These are phyloP conservation scores for Eleusine indica DNA, from an alignment of 176 grass and related monocot species.

Conservation along the genomic window DNA sequence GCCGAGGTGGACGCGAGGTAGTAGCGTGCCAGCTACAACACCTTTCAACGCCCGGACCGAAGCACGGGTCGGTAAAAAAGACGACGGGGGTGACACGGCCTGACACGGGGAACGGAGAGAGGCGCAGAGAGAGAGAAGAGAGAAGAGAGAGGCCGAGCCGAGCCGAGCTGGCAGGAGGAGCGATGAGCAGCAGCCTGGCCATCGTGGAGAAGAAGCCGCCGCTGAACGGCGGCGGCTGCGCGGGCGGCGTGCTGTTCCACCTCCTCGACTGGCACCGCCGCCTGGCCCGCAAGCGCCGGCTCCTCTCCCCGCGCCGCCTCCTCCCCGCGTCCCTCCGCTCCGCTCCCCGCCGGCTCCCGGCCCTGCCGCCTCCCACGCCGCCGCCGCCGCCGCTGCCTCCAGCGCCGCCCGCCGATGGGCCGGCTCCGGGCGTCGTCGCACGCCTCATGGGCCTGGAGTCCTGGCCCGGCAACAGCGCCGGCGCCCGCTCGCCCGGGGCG, in stretches of 20 bases:
- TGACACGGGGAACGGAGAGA: slow-evolving; percentile 6
- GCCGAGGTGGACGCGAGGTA: slow-evolving; percentile 43
- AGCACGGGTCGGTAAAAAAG: slow-evolving; percentile 43
- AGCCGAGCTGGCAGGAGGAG: slow-evolving; percentile 14
- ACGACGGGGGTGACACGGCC: background rate
- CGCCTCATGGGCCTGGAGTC: slow-evolving; percentile 91
- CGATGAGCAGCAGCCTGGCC: slow-evolving; percentile 76
- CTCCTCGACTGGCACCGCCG: slow-evolving; percentile 88
- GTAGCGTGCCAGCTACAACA: slow-evolving; percentile 60
- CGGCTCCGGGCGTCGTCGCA: slow-evolving; percentile 72
- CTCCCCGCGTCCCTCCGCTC: slow-evolving; percentile 33
- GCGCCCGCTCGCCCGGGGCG: background rate
- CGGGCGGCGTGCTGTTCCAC: slow-evolving; percentile 77
- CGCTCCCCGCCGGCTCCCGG: slow-evolving; percentile 35
- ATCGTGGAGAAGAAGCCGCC: slow-evolving; percentile 75
- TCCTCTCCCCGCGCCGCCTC: slow-evolving; percentile 46
- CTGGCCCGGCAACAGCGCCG: slow-evolving; percentile 41
- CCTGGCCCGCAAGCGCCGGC: slow-evolving; percentile 61
- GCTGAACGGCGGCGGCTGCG: slow-evolving; percentile 52
- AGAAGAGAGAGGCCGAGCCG: background rate
- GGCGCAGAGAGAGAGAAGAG: background rate
- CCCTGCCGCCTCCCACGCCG: background rate
- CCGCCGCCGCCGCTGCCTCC: background rate
- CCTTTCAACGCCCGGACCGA: slow-evolving; percentile 41
- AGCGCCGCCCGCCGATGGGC: background rate